A percentile compares a stretch with the other conserved stretches of the same genome.
Conservation (phyloP, 305 asterid genomes). For the Withania somnifera region DNA sequence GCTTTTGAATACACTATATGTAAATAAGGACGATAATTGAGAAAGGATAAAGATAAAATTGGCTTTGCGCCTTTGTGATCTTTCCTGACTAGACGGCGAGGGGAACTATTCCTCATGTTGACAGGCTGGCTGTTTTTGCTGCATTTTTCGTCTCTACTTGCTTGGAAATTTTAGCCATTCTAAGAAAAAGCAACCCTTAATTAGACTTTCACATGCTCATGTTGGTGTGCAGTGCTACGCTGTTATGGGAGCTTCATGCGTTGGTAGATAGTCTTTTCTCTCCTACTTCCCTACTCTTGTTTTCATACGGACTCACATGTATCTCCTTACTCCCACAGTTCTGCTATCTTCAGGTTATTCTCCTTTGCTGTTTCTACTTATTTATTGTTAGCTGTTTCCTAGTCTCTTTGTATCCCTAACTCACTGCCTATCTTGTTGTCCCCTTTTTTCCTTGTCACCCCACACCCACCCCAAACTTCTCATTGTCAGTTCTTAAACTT, state of each 20-base stretch:
- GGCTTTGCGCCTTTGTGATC: not conserved
- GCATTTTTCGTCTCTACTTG: not conserved
- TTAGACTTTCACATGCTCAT: not conserved
- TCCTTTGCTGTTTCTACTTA: not conserved
- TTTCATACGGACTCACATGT: not conserved
- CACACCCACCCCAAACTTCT: no score
- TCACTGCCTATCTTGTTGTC: not conserved
- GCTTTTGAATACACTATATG: not conserved
- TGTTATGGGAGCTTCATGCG: not conserved
- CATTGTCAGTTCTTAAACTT: not conserved
- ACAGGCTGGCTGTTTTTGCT: not conserved
- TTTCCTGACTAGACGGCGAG: not conserved
- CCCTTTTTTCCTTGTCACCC: not conserved
- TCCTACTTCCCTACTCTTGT: not conserved
- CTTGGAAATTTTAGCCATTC: not conserved
- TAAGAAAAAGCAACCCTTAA: not conserved
- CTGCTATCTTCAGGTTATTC: not conserved
- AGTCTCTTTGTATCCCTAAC: not conserved
- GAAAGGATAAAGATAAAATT: not conserved
- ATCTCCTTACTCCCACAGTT: not conserved
- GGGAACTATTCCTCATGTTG: not conserved
- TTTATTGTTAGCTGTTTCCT: not conserved
- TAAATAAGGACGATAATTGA: not conserved
- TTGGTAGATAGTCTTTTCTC: not conserved
- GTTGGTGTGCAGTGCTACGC: not conserved